Conservation (phyloP, 495 filamentous ascomycete species). For the Hypoxylon crocopeplum region DNA sequence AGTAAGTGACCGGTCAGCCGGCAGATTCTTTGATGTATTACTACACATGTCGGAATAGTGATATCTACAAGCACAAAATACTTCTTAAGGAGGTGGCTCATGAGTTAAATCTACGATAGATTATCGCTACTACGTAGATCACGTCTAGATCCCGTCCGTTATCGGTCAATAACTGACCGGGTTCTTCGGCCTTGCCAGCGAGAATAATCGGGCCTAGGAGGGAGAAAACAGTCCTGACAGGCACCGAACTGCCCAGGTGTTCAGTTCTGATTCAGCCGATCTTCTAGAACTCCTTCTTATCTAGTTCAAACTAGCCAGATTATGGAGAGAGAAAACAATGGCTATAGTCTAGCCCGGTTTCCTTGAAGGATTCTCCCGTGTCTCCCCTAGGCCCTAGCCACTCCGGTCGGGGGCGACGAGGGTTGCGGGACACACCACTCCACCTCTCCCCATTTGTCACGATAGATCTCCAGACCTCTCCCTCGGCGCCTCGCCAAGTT, state of each 20-base stretch:
- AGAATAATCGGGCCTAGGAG: conserved; percentile 14
- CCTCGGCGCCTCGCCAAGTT: conserved; percentile 35
- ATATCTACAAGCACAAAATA: conserved; percentile 1
- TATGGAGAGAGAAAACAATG: conserved; percentile 10
- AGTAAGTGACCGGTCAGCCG: not conserved
- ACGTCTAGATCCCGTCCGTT: conserved; percentile 14
- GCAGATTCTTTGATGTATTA: conserved; percentile 1
- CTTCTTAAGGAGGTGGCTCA: conserved; percentile 1
- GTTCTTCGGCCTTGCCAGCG: conserved; percentile 18
- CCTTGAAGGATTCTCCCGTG: conserved; percentile 27
- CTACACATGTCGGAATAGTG: not conserved
- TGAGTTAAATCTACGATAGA: too few relatives aligned
- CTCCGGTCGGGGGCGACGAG: conserved; percentile 37
- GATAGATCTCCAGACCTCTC: conserved; percentile 39
- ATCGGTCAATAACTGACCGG: conserved; percentile 27
- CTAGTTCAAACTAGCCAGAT: conserved; percentile 2
- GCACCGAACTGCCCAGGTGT: conserved; percentile 13
- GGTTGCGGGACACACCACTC: conserved; percentile 34
- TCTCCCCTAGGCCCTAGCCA: conserved; percentile 13
- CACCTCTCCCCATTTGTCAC: conserved; percentile 39
- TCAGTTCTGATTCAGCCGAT: conserved; percentile 19
- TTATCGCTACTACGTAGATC: too few relatives aligned
- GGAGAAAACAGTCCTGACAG: not conserved
- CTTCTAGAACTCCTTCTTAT: conserved; percentile 12
- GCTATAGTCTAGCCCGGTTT: conserved; percentile 27